phyloP scores from a whole-genome alignment of 345 rosid genomes.

The Physaria fendleri region DNA sequence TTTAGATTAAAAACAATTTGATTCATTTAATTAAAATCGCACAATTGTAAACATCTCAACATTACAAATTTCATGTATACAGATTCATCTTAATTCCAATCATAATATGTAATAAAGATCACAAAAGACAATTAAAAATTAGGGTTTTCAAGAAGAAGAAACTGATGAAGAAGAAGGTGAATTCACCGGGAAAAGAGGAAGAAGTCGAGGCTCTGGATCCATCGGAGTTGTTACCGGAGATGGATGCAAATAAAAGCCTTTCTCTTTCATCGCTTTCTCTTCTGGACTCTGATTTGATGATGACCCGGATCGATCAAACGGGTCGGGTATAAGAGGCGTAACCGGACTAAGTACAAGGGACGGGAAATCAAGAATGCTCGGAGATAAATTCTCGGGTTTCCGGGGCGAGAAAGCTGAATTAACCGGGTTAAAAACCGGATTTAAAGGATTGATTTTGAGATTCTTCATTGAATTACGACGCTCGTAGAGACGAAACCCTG shows the following conservation, averaged over 20 bases:
- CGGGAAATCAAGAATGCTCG: slow-evolving; percentile 87
- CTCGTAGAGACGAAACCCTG: no score
- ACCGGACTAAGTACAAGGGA: slow-evolving; percentile 82
- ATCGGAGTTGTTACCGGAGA: slow-evolving; percentile 81
- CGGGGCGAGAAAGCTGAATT: slow-evolving; percentile 60
- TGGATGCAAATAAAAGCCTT: slow-evolving; percentile 80
- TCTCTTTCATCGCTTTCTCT: slow-evolving; percentile 82
- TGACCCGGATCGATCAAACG: slow-evolving; percentile 72
- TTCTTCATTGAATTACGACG: no score
- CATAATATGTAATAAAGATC: slow-evolving; percentile 18
- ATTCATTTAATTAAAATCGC: no score
- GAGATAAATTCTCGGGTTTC: slow-evolving; percentile 79
- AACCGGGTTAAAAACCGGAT: slow-evolving; percentile 43
- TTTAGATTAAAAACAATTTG: background rate
- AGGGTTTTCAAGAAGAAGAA: slow-evolving; percentile 38
- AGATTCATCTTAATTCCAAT: slow-evolving; percentile 25
- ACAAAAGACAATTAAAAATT: slow-evolving; percentile 18
- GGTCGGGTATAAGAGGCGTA: slow-evolving; percentile 88
- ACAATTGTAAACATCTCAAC: no score
- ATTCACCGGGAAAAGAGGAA: slow-evolving; percentile 83
- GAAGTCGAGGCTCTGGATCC: slow-evolving; percentile 66
- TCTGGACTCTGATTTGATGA: slow-evolving; percentile 39
- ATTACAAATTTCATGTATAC: slow-evolving; percentile 30
- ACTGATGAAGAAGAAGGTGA: slow-evolving; percentile 54
- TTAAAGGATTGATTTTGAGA: slow-evolving; percentile 70